Percentiles rank a stretch among this genome's conserved stretches.
These are phyloP conservation scores for Ceratobasidium sp. DNA, from an alignment of 1,284 basidiomycete species.

Conservation along the genomic window DNA sequence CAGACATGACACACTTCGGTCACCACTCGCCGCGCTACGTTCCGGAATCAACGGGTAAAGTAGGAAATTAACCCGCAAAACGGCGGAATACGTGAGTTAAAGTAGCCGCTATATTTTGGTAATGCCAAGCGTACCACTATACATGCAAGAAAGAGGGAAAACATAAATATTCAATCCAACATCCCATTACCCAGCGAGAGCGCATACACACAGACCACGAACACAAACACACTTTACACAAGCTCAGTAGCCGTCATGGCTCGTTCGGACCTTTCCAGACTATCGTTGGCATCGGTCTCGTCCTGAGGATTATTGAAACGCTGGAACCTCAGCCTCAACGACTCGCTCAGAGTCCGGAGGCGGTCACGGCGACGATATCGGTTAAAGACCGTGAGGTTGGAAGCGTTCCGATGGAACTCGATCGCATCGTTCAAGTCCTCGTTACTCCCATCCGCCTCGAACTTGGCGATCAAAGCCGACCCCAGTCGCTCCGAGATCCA, in stretches of 20 bases:
- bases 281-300: too few species aligned
- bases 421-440: constrained; percentile 31
- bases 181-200: background rate
- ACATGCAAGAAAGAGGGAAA: background rate
- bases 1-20: background rate
- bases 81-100: constrained; percentile 16
- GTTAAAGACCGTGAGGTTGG: constrained; percentile 15
- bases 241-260: too few species aligned
- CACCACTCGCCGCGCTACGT: background rate
- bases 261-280: too few species aligned
- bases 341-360: constrained; percentile 3
- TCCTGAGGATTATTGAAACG: too few species aligned
- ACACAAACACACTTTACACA: background rate
- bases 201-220: background rate
- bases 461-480: constrained; percentile 18
- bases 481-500: constrained; percentile 23
- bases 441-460: background rate
- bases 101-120: too few species aligned
- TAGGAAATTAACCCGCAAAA: constrained; percentile 13
- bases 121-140: too few species aligned
- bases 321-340: constrained; percentile 74
- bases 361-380: constrained; percentile 18
- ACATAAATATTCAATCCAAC: background rate
- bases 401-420: constrained; percentile 18
- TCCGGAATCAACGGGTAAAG: constrained; percentile 1